phyloP scores from a whole-genome alignment of 2,329 filamentous ascomycete species.

The Alternaria sp. region DNA sequence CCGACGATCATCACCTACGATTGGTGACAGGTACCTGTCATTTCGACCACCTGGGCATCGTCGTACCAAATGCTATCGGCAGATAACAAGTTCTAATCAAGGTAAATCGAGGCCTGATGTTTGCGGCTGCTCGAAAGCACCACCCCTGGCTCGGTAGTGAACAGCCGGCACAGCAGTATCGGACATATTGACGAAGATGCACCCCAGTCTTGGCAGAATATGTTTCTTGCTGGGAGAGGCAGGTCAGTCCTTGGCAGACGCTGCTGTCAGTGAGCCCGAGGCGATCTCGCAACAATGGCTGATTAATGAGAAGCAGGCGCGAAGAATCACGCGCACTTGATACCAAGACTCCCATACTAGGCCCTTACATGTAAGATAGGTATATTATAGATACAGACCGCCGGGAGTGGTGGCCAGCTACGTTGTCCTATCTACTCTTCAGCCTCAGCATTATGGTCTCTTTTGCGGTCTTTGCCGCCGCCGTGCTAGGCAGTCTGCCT shows the following conservation, averaged over 20 bases:
- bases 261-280: not conserved
- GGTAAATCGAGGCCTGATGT: not conserved
- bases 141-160: not conserved
- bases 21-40: not conserved
- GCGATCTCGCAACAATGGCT: not conserved
- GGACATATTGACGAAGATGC: not conserved
- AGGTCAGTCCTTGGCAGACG: not conserved
- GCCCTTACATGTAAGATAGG: not conserved
- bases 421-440: not conserved
- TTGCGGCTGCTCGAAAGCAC: not conserved
- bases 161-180: not conserved
- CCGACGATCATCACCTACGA: not conserved
- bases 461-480: not conserved
- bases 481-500: not conserved
- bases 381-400: not conserved
- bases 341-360: not conserved
- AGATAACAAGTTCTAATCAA: not conserved
- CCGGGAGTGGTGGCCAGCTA: not conserved
- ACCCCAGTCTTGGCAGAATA: slow-evolving; percentile 2
- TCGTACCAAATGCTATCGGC: not conserved
- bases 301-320: not conserved
- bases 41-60: not conserved
- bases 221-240: not conserved
- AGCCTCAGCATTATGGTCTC: slow-evolving; percentile 1
- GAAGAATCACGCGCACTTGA: not conserved